Evolutionary conservation across 2,329 filamentous ascomycete species (phyloP).

Genomic region (Colletotrichum gigasporum): DNA sequence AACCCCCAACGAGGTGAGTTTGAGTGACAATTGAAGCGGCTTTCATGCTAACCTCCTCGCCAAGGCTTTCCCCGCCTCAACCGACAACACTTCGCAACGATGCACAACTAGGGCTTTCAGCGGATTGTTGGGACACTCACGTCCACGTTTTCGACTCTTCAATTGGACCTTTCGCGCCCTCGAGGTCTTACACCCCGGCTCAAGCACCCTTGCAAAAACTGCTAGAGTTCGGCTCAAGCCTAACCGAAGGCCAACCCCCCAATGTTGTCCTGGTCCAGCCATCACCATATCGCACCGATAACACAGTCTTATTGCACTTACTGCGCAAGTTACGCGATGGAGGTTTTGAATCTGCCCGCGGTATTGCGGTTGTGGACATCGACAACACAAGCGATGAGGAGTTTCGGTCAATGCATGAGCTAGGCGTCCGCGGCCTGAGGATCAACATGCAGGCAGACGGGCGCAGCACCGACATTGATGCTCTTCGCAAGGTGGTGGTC

Average conservation of each 20-base stretch:
- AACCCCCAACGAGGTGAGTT: neutral
- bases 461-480: neutral
- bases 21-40: too few species aligned
- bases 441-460: slow-evolving; percentile 10
- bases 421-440: neutral
- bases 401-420: neutral
- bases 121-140: slow-evolving; percentile 22
- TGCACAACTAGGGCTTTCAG: neutral
- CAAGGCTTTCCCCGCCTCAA: too few species aligned
- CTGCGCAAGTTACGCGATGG: neutral
- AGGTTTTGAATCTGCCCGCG: neutral
- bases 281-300: slow-evolving; percentile 9
- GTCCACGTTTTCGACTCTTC: slow-evolving; percentile 26
- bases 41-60: too few species aligned
- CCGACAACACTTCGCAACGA: neutral
- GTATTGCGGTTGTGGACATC: slow-evolving; percentile 2
- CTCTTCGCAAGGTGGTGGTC: neutral
- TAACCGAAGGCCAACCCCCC: neutral
- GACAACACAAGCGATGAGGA: neutral
- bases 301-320: neutral
- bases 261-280: slow-evolving; percentile 8
- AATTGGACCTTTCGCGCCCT: slow-evolving; percentile 13
- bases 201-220: neutral
- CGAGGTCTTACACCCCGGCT: slow-evolving; percentile 20
- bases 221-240: neutral